Base-by-base conservation (phyloP, 768 basidiomycete species). In the Boletus tomentosulus region DNA sequence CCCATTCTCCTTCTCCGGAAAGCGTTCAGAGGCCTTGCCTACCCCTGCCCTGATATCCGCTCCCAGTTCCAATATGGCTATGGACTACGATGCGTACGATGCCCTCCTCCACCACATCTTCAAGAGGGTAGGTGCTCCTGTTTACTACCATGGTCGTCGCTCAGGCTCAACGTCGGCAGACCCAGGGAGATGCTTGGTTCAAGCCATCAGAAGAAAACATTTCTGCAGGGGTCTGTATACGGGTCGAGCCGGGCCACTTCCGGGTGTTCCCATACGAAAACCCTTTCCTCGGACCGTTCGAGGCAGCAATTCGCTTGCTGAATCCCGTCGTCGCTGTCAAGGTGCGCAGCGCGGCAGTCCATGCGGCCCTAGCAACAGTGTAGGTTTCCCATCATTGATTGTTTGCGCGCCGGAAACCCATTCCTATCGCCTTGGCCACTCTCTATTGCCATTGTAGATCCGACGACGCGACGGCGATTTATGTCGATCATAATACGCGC, bases 291-390 rank as follows among this genome's bases (percentile, higher is more conserved):
- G 83, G 78, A 8, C 87, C 89, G 9, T 94, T 94, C 60, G 91
- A 92, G 71, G 85, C 83, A 4, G 90, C 91, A 6, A 78, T 93
- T 33, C 77, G 82, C 22, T 65, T 69, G 33, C 74, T 95, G 55
- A 94, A 94, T 59, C 90, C 92, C 5, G 84, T 90, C 22, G 88
- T 93, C 49, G 88, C 88, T 0, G 86, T 92, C 62, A 92, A 92
- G 69, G 73, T 89, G 33, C 79, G 89, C 50, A 87, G 82, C 59
- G 88, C 88, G 28, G 86, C 87, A 9, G 84, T 90, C 22, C 87
- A 93, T 69, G 87, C 89, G 10, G 88, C 87, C 6, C 73, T 93
- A 46, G 71, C 79, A 27, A 85, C 78, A 8, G 79, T 85, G 87
- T 90, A 67, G 54, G 84, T 76, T 27, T 13, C 13, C 50, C 48